Evolutionary conservation across 208 protist genomes (phyloP).

Genomic region (Crithidia mellificae): DNA sequence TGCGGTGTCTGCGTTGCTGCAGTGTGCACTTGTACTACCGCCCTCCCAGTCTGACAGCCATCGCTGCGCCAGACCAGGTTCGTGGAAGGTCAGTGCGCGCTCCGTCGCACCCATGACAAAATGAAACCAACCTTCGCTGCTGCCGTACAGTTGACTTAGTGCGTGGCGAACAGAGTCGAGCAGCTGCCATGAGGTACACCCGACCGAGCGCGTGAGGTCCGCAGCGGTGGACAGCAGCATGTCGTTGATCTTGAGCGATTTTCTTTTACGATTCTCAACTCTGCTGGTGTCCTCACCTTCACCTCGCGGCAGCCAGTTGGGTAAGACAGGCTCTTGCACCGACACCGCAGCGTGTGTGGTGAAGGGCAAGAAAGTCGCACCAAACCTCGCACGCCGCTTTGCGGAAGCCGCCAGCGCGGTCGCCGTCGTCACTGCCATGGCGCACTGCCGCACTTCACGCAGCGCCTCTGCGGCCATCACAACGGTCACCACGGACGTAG

Average conservation of each 20-base stretch:
- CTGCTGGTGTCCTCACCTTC: neutral
- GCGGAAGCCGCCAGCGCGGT: neutral
- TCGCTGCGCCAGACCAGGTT: constrained; percentile 27
- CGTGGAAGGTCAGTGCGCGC: constrained; percentile 23
- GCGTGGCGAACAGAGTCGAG: constrained; percentile 33
- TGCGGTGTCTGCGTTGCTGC: neutral
- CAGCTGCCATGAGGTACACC: constrained; percentile 13
- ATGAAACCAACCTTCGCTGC: constrained; percentile 18
- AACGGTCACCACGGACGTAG: constrained; percentile 34
- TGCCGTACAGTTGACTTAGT: constrained; percentile 35
- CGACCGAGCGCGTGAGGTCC: neutral
- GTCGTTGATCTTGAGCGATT: neutral
- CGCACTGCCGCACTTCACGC: constrained; percentile 46
- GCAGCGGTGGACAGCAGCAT: neutral
- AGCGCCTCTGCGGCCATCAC: constrained; percentile 61
- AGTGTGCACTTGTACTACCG: too few relatives aligned
- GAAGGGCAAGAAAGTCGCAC: too few relatives aligned
- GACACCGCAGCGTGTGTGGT: too few relatives aligned
- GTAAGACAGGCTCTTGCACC: too few relatives aligned
- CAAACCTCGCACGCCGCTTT: too few relatives aligned
- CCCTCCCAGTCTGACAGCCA: constrained; percentile 33
- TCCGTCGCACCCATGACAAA: constrained; percentile 20
- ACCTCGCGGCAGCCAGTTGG: neutral
- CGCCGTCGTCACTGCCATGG: neutral
- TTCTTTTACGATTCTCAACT: neutral